These are phyloP conservation scores for Fusarium sp. DNA, from an alignment of 2,329 filamentous ascomycete species.

Conservation along the genomic window DNA sequence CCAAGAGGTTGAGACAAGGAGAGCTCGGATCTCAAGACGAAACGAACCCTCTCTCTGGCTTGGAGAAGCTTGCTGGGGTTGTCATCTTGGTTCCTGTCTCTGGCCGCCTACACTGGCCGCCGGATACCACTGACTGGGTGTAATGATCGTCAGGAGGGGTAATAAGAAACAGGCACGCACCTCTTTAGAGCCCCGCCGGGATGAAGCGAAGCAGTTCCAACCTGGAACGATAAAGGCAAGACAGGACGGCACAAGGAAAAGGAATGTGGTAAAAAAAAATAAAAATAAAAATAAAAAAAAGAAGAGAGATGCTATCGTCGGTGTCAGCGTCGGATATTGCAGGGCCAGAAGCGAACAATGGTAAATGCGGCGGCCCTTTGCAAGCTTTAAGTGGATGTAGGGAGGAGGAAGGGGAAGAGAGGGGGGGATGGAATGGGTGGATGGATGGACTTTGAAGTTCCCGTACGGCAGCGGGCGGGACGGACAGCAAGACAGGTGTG, in stretches of 20 bases:
- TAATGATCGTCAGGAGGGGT: conserved; percentile 38
- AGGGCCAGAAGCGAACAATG: conserved; percentile 17
- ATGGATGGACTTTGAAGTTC: conserved; percentile 15
- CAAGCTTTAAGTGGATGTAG: conserved; percentile 22
- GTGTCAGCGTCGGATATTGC: conserved; percentile 21
- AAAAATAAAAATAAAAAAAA: too few species aligned
- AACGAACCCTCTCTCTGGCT: conserved; percentile 19
- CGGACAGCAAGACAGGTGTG: conserved; percentile 19
- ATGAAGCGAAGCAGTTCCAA: conserved; percentile 11
- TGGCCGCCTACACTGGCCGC: conserved; percentile 6
- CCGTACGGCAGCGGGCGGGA: conserved; percentile 31
- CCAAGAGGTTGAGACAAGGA: conserved; percentile 7
- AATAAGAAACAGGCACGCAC: conserved; percentile 2
- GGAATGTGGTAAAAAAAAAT: conserved; percentile 4
- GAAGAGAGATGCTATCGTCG: background rate
- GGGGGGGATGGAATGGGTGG: conserved; percentile 19
- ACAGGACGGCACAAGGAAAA: background rate
- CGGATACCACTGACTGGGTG: conserved; percentile 10
- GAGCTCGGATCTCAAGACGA: conserved; percentile 23
- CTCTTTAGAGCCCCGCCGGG: conserved; percentile 2
- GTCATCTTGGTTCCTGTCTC: background rate
- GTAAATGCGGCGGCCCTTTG: conserved; percentile 14
- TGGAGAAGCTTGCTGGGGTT: conserved; percentile 10
- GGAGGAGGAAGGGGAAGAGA: conserved; percentile 10
- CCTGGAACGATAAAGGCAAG: conserved; percentile 10